These are phyloP conservation scores for Ophiocordyceps camponoti-rufipedis DNA, from an alignment of 2,329 filamentous ascomycete genomes.

Conservation along the genomic window DNA sequence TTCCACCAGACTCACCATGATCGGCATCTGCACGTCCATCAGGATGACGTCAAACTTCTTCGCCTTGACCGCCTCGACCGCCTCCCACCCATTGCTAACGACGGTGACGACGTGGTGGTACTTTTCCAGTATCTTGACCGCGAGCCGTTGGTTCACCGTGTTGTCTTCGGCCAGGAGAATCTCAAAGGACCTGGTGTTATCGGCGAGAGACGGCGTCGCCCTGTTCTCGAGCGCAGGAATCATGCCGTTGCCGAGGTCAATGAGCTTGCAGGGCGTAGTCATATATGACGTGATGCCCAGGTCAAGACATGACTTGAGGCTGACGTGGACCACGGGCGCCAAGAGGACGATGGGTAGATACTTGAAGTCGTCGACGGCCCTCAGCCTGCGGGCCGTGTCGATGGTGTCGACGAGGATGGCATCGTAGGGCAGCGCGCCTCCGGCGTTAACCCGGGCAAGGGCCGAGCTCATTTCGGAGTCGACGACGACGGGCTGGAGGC, in stretches of 20 bases:
- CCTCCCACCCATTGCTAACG: conserved; percentile 86
- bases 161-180: conserved; percentile 95
- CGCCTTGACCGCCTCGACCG: conserved; percentile 78
- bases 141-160: conserved; percentile 86
- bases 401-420: conserved; percentile 93
- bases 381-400: conserved; percentile 68
- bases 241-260: conserved; percentile 91
- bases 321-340: conserved; percentile 77
- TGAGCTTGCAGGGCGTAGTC: conserved; percentile 87
- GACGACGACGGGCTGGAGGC: conserved; percentile 71
- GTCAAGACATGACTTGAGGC: conserved; percentile 81
- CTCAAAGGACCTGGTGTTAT: conserved; percentile 89
- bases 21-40: conserved; percentile 99
- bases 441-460: conserved; percentile 32
- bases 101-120: conserved; percentile 88
- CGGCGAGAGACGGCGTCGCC: conserved; percentile 75
- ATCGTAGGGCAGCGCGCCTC: conserved; percentile 58
- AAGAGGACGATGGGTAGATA: conserved; percentile 91
- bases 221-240: conserved; percentile 87
- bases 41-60: conserved; percentile 91
- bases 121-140: conserved; percentile 93
- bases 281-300: conserved; percentile 97
- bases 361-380: conserved; percentile 87
- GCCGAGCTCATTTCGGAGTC: conserved; percentile 51
- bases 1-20: conserved; percentile 51